Conservation (phyloP, 768 basidiomycete genomes). For the Tylopilus balloui region DNA sequence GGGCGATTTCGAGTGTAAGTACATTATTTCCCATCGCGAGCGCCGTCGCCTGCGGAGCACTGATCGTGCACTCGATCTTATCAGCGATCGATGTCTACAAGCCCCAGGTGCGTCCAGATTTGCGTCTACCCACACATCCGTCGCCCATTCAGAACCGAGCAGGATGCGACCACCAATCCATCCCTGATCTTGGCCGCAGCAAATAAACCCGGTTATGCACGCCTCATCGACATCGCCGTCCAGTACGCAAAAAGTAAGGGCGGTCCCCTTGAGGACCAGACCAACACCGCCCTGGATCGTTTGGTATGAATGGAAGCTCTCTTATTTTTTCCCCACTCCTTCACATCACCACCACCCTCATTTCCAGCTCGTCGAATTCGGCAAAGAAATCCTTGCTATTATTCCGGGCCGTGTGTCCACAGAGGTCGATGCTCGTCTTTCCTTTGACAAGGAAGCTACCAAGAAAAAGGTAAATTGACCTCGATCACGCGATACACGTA, state of each 20-base stretch:
- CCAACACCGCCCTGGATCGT: slow-evolving; percentile 80
- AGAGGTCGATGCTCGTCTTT: slow-evolving; percentile 96
- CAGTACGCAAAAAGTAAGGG: slow-evolving; percentile 76
- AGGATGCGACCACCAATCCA: slow-evolving; percentile 99
- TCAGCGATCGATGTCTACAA: slow-evolving; percentile 94
- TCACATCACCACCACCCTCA: slow-evolving; percentile 15
- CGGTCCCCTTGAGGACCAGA: slow-evolving; percentile 67
- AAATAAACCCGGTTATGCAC: slow-evolving; percentile 81
- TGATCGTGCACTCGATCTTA: slow-evolving; percentile 26
- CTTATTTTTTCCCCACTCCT: slow-evolving; percentile 4
- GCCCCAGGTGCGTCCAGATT: slow-evolving; percentile 59
- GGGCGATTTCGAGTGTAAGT: slow-evolving; percentile 84
- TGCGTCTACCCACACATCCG: slow-evolving; percentile 5
- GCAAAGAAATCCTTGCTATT: slow-evolving; percentile 89
- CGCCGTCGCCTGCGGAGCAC: slow-evolving; percentile 21
- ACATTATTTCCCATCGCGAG: not conserved
- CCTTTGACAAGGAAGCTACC: slow-evolving; percentile 91
- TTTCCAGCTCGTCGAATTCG: slow-evolving; percentile 90
- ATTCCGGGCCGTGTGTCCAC: slow-evolving; percentile 99
- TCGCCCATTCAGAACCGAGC: slow-evolving; percentile 14
- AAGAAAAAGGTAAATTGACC: slow-evolving; percentile 66
- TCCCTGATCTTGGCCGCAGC: slow-evolving; percentile 91
- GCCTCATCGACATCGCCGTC: slow-evolving; percentile 74
- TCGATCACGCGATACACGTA: slow-evolving; percentile 20
- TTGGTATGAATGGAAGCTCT: slow-evolving; percentile 52